Base-by-base conservation (phyloP, 2,329 filamentous ascomycete genomes). In the Polytolypa hystricis region DNA sequence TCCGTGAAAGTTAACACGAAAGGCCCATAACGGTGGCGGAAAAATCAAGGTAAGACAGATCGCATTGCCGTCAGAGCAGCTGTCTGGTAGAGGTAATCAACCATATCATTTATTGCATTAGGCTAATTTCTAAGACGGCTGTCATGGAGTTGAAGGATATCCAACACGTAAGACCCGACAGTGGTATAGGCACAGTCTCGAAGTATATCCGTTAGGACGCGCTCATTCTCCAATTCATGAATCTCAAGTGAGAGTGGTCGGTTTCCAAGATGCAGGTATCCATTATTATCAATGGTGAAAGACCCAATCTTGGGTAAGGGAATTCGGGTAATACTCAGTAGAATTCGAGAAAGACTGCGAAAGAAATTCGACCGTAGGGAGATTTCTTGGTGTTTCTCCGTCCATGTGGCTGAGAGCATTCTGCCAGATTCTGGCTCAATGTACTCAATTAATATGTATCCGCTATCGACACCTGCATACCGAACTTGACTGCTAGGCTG, bases 1-100 rank as follows among this genome's bases (percentile, higher is more conserved):
- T 65, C 61, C 6, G 58, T 62, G 10, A 65, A 48, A 2, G 35
- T 46, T 17, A 54, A 45, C 18, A 54, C 38, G 40, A 60, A 64
- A 0, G 57, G 57, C 3, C 61, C 58, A 16, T 48, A 41, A 4
- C 48, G 45, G 14, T 59, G 43, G 5, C 28, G 44, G 33, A 49
- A 56, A 57, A 36, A 55, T 27, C 33, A 57, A 44, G 23, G 48
- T 37, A 18, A 45, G 20, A 40, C 42, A 28, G 40, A 55, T 53
- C 36, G 51, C 54, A 44, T 53, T 43, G 38, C 58, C 47, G 38
- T 48, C 46, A 41, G 44, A 44, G 38, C 49, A 35, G 43, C 53
- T 39, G 11, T 46, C 45, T 44, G 58, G 40, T 37, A 52, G 52
- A 45, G 56, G 43, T 27, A 54, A 15, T 42, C 48, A 32, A 30